Evolutionary conservation across 257 asterid species (phyloP).

Genomic region (Solanum boliviense): DNA sequence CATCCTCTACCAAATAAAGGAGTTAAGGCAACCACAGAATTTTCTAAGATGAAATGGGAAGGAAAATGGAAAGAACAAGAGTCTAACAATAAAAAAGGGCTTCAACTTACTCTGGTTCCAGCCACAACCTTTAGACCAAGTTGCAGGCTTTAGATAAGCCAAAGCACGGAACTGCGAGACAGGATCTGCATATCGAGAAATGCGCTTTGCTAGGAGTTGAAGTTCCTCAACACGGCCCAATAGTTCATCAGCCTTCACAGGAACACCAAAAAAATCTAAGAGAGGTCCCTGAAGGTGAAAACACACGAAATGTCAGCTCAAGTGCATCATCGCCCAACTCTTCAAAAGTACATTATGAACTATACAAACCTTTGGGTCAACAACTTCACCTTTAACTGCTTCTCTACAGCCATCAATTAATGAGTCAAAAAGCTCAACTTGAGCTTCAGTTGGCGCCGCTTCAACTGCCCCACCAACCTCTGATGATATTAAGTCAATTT

Average conservation of each 20-base stretch:
- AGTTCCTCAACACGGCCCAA: conserved; percentile 89
- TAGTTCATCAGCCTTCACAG: conserved; percentile 92
- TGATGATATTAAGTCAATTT: conserved; percentile 64
- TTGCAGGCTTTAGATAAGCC: conserved; percentile 77
- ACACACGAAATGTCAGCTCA: neutral
- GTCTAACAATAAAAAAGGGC: neutral
- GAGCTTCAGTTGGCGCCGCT: conserved; percentile 87
- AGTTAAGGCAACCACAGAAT: neutral
- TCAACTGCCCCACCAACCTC: conserved; percentile 96
- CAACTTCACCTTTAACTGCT: conserved; percentile 57
- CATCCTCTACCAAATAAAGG: conserved; percentile 68
- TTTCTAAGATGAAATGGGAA: neutral
- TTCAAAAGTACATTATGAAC: neutral
- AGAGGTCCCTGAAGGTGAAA: conserved; percentile 60
- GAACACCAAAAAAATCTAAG: conserved; percentile 95
- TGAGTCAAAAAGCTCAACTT: conserved; percentile 90
- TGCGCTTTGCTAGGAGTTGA: conserved; percentile 90
- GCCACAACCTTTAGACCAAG: conserved; percentile 99
- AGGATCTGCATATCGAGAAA: conserved; percentile 79
- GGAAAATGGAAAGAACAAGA: neutral
- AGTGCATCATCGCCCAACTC: neutral
- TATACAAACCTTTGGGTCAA: conserved; percentile 58
- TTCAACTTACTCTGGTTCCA: conserved; percentile 94
- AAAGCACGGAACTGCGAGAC: conserved; percentile 76
- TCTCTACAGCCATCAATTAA: conserved; percentile 91